A percentile compares a stretch with the other conserved stretches of the same genome.
Conservation (phyloP, 2,329 filamentous ascomycete species). For the Alternaria consortialis region DNA sequence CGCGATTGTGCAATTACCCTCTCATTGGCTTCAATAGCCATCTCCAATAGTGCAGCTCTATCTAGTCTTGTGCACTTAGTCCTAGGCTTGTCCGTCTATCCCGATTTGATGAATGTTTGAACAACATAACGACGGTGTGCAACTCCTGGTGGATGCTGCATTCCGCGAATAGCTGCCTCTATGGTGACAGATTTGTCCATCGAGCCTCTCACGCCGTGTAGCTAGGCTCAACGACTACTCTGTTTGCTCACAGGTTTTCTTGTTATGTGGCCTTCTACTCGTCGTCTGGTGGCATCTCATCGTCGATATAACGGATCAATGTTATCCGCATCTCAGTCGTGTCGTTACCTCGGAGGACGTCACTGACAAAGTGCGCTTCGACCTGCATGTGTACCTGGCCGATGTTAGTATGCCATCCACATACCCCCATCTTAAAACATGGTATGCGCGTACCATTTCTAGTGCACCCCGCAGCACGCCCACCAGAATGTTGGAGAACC, state of each 20-base stretch:
- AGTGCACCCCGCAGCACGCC: conserved; percentile 89
- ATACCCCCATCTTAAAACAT: background rate
- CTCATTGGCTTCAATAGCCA: conserved; percentile 10
- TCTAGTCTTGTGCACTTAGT: conserved; percentile 1
- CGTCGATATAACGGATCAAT: conserved; percentile 92
- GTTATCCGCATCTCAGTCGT: conserved; percentile 97
- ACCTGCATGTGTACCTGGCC: conserved; percentile 90
- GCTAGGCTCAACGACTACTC: background rate
- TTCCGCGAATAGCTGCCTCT: background rate
- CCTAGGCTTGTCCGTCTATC: background rate
- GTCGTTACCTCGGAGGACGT: conserved; percentile 90
- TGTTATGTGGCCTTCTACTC: conserved; percentile 67
- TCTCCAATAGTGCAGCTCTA: conserved; percentile 14
- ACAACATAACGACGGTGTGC: background rate
- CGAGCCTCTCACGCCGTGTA: background rate
- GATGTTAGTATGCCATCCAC: conserved; percentile 10
- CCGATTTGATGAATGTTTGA: background rate
- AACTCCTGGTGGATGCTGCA: background rate
- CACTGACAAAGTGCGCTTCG: conserved; percentile 94
- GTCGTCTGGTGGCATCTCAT: conserved; percentile 95
- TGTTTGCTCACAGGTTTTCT: conserved; percentile 1
- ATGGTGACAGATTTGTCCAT: background rate
- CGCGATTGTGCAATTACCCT: conserved; percentile 12
- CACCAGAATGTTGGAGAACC: conserved; percentile 98
- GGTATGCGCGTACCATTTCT: conserved; percentile 77